phyloP scores from a whole-genome alignment of 2,329 filamentous ascomycete genomes.

The Alternaria sp. region DNA sequence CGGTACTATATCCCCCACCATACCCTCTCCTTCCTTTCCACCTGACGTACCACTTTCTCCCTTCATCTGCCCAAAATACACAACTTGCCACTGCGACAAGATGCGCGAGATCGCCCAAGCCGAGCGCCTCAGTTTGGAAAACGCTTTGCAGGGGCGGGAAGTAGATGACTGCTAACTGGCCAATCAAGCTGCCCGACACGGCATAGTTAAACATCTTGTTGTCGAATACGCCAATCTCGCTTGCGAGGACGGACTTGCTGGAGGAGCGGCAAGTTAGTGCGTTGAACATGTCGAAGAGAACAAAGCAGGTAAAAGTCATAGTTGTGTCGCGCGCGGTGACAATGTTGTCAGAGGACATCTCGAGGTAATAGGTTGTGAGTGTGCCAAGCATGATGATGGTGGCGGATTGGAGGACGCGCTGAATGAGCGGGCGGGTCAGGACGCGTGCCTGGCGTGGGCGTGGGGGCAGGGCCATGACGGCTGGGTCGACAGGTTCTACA shows the following conservation, averaged over 20 bases:
- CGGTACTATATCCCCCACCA: constrained; percentile 50
- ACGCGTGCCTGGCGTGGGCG: constrained; percentile 87
- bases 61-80: constrained; percentile 96
- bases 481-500: constrained; percentile 91
- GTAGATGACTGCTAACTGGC: constrained; percentile 92
- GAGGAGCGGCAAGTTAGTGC: constrained; percentile 92
- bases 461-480: constrained; percentile 91
- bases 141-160: constrained; percentile 91
- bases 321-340: constrained; percentile 95
- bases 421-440: constrained; percentile 82
- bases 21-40: constrained; percentile 49
- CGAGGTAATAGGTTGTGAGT: constrained; percentile 86
- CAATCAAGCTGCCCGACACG: constrained; percentile 81
- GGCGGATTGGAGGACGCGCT: constrained; percentile 86
- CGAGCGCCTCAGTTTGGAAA: constrained; percentile 92
- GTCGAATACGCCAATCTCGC: constrained; percentile 81
- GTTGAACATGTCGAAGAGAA: constrained; percentile 99
- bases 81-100: constrained; percentile 80
- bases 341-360: constrained; percentile 84
- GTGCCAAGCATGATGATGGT: constrained; percentile 92
- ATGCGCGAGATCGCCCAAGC: constrained; percentile 74
- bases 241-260: constrained; percentile 84
- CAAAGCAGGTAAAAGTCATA: constrained; percentile 99
- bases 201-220: constrained; percentile 98
- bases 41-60: constrained; percentile 72